These are phyloP conservation scores for Penicillium flavigenum DNA, from an alignment of 495 filamentous ascomycete genomes.

Conservation along the genomic window DNA sequence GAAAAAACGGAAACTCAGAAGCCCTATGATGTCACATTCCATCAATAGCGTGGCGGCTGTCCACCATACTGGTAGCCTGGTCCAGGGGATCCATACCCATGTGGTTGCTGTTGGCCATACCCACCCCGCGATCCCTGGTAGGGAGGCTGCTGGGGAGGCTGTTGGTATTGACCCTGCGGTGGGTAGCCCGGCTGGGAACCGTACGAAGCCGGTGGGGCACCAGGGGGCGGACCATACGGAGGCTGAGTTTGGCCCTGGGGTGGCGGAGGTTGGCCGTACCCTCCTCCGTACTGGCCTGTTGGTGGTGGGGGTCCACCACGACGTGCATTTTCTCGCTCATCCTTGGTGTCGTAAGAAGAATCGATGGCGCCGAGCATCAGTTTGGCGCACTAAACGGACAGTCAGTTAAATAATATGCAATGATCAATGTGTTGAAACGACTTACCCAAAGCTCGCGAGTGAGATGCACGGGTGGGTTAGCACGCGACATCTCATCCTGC, in stretches of 20 bases:
- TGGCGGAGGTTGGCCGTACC: slow-evolving; percentile 18
- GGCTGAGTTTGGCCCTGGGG: slow-evolving; percentile 20
- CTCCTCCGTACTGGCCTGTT: slow-evolving; percentile 5
- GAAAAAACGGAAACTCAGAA: not conserved
- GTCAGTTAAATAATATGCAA: not conserved
- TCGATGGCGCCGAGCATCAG: slow-evolving; percentile 71
- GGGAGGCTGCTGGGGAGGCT: slow-evolving; percentile 16
- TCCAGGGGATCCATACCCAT: slow-evolving; percentile 24
- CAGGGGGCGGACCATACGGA: slow-evolving; percentile 6
- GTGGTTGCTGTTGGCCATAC: slow-evolving; percentile 28
- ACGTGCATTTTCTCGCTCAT: slow-evolving; percentile 50
- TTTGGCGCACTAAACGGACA: slow-evolving; percentile 54
- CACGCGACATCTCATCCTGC: slow-evolving; percentile 60
- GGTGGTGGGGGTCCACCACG: slow-evolving; percentile 19
- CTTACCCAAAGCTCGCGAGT: slow-evolving; percentile 66
- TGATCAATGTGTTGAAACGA: not conserved
- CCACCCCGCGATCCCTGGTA: slow-evolving; percentile 14
- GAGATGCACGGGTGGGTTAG: slow-evolving; percentile 55
- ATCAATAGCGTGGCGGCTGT: slow-evolving; percentile 37
- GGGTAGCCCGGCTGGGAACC: slow-evolving; percentile 22
- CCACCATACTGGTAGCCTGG: slow-evolving; percentile 1
- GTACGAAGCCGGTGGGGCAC: slow-evolving; percentile 11
- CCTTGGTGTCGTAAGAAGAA: slow-evolving; percentile 62
- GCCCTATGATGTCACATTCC: slow-evolving; percentile 15
- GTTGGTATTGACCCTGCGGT: slow-evolving; percentile 9